Percentiles rank a stretch among this genome's conserved stretches.
Evolutionary conservation across 805 yeast species (phyloP).

Genomic region (Clavispora phyllophila): DNA sequence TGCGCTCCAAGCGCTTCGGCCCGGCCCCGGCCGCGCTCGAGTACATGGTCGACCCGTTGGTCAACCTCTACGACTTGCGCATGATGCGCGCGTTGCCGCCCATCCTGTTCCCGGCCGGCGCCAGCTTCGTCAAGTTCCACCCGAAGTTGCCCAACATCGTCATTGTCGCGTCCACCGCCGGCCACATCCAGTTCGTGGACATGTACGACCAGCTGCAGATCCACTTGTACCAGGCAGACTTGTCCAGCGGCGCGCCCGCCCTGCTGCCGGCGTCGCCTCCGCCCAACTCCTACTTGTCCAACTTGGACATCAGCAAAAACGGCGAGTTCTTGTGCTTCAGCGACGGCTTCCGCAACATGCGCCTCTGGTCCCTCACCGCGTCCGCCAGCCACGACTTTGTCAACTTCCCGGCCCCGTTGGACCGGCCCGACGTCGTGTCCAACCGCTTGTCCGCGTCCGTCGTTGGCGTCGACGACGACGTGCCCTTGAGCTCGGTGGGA

Average conservation of each 20-base stretch:
- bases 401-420: conserved; percentile 39
- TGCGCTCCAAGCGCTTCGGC: conserved; percentile 49
- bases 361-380: conserved; percentile 56
- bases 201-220: conserved; percentile 70
- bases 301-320: conserved; percentile 53
- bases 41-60: conserved; percentile 63
- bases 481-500: conserved; percentile 71
- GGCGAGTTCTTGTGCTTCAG: conserved; percentile 76
- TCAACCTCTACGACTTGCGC: conserved; percentile 75
- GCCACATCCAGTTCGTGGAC: conserved; percentile 84
- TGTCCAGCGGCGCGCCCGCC: conserved; percentile 16
- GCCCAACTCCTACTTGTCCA: conserved; percentile 31
- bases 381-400: conserved; percentile 28
- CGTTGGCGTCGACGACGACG: conserved; percentile 31
- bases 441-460: conserved; percentile 17
- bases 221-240: conserved; percentile 61
- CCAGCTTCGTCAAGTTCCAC: conserved; percentile 76
- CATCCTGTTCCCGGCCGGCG: conserved; percentile 85
- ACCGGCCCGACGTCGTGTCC: conserved; percentile 46
- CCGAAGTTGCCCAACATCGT: conserved; percentile 80
- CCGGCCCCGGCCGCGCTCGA: conserved; percentile 13
- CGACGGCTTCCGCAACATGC: conserved; percentile 59
- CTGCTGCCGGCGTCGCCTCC: conserved; percentile 4
- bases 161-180: conserved; percentile 66
- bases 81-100: conserved; percentile 70